phyloP scores from a whole-genome alignment of 2,329 filamentous ascomycete species.

The Phoma sp. region DNA sequence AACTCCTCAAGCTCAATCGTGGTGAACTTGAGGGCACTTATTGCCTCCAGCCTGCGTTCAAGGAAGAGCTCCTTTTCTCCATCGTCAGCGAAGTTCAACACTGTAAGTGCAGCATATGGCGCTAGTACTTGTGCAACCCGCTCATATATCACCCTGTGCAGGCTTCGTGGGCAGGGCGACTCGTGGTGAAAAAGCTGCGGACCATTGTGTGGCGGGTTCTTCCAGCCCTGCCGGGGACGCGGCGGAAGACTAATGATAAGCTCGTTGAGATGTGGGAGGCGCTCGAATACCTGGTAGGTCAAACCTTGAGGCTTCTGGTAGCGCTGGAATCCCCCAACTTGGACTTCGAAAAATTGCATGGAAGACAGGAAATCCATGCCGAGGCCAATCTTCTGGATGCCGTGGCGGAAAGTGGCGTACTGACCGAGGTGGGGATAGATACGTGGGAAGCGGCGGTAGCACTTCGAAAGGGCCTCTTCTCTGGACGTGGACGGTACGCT shows the following conservation, averaged over 20 bases:
- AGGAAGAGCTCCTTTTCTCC: constrained; percentile 23
- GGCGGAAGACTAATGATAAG: constrained; percentile 28
- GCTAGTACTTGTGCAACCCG: constrained; percentile 26
- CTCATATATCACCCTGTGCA: constrained; percentile 39
- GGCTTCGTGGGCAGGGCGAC: constrained; percentile 28
- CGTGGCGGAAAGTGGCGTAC: constrained; percentile 36
- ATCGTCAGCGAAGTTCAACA: constrained; percentile 32
- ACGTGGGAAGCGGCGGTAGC: constrained; percentile 27
- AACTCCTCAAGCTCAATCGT: constrained; percentile 19
- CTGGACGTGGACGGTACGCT: constrained; percentile 15
- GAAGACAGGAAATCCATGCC: constrained; percentile 25
- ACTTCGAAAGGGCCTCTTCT: constrained; percentile 6
- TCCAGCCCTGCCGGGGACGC: constrained; percentile 2
- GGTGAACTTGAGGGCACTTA: constrained; percentile 15
- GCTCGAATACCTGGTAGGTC: constrained; percentile 30
- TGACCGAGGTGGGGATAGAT: constrained; percentile 32
- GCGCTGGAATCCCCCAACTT: constrained; percentile 17
- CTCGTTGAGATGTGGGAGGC: constrained; percentile 31
- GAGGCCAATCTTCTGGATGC: constrained; percentile 33
- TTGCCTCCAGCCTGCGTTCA: neutral
- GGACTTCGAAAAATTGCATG: constrained; percentile 41
- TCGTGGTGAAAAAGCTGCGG: constrained; percentile 29
- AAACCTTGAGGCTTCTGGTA: neutral
- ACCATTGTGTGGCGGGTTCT: neutral
- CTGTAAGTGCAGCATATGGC: constrained; percentile 6